These are phyloP conservation scores for Closterium sp. DNA, from an alignment of 139 green algal species.

Conservation along the genomic window DNA sequence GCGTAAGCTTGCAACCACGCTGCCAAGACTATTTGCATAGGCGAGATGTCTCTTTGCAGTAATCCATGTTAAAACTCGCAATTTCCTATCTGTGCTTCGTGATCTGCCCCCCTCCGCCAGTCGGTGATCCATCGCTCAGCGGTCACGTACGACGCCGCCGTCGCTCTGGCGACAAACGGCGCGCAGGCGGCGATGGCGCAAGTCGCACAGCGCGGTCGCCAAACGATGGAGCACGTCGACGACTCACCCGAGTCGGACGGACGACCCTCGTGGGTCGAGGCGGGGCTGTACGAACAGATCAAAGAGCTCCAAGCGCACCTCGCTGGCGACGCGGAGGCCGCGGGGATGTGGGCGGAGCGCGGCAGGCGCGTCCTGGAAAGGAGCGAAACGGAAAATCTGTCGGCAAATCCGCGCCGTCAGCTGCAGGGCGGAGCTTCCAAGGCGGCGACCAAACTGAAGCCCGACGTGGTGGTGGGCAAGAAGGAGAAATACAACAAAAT, in stretches of 20 bases:
- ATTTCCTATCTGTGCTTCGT: too few species aligned
- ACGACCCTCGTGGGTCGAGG: background rate
- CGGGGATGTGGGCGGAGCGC: background rate
- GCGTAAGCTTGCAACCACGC: too few species aligned
- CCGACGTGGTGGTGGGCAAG: background rate
- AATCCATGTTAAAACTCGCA: too few species aligned
- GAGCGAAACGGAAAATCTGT: background rate
- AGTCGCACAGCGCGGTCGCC: background rate
- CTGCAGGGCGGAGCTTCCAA: background rate
- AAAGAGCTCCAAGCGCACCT: background rate
- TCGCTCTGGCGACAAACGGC: background rate
- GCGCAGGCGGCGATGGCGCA: background rate
- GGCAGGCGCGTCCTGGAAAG: background rate
- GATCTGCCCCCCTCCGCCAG: background rate
- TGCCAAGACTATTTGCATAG: too few species aligned
- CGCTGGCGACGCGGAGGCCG: background rate
- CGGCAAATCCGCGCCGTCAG: background rate
- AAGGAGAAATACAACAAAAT: background rate
- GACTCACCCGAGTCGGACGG: background rate
- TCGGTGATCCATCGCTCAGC: background rate
- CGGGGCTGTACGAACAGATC: background rate
- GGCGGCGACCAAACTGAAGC: background rate
- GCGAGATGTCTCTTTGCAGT: too few species aligned
- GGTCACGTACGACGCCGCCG: background rate
- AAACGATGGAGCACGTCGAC: background rate